Percentiles rank a stretch among this genome's conserved stretches.
These are phyloP conservation scores for Hanseniaspora jakobsenii DNA, from an alignment of 805 yeast species.

Conservation along the genomic window DNA sequence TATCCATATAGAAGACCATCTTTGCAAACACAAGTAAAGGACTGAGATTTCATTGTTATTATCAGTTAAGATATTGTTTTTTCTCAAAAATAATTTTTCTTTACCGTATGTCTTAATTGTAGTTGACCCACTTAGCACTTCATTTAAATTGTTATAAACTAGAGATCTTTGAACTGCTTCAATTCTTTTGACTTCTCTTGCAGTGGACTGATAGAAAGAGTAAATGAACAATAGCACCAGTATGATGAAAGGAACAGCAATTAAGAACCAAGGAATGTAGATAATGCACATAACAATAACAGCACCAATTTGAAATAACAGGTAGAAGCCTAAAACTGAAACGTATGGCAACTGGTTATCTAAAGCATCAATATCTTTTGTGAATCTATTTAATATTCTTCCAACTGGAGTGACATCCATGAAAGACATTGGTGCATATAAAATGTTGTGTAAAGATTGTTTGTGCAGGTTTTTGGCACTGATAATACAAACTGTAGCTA, in stretches of 20 bases:
- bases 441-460: slow-evolving; percentile 44
- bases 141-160: slow-evolving; percentile 42
- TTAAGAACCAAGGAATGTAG: slow-evolving; percentile 68
- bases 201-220: slow-evolving; percentile 38
- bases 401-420: slow-evolving; percentile 85
- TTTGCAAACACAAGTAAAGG: slow-evolving; percentile 42
- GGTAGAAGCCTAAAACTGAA: slow-evolving; percentile 36
- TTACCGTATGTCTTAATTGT: slow-evolving; percentile 36
- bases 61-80: slow-evolving; percentile 41
- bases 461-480: slow-evolving; percentile 51
- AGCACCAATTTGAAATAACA: slow-evolving; percentile 47
- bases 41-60: slow-evolving; percentile 42
- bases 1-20: slow-evolving; percentile 34
- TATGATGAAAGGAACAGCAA: slow-evolving; percentile 49
- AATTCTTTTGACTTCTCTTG: slow-evolving; percentile 40
- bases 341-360: slow-evolving; percentile 58
- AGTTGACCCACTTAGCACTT: slow-evolving; percentile 37
- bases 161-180: slow-evolving; percentile 42
- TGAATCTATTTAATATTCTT: slow-evolving; percentile 70
- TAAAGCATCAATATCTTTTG: slow-evolving; percentile 75
- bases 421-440: slow-evolving; percentile 72
- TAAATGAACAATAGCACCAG: slow-evolving; percentile 34
- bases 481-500: slow-evolving; percentile 34
- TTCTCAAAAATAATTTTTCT: slow-evolving; percentile 31
- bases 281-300: slow-evolving; percentile 56